Evolutionary conservation across 164 flowering plant species (phyloP).

Genomic region (Vitis vinifera): DNA sequence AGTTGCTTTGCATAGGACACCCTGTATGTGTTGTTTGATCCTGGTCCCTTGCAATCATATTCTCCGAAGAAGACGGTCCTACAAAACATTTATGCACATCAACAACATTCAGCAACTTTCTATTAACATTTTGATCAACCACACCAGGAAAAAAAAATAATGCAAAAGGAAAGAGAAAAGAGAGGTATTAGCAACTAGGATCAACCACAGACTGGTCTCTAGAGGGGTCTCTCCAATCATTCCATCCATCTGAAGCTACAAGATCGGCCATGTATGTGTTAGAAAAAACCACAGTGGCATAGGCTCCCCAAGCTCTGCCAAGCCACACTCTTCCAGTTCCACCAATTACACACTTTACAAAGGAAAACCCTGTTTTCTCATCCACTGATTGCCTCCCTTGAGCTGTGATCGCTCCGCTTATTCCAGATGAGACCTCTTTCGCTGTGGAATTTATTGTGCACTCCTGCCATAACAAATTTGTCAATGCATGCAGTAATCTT

Average conservation of each 20-base stretch:
- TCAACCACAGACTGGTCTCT: constrained; percentile 31
- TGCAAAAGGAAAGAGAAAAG: too few species aligned
- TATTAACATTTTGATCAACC: background rate
- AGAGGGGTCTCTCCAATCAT: constrained; percentile 36
- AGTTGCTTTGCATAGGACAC: constrained; percentile 57
- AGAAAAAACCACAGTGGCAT: constrained; percentile 64
- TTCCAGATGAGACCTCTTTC: constrained; percentile 20
- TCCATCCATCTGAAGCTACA: constrained; percentile 48
- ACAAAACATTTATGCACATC: background rate
- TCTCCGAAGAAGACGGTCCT: constrained; percentile 84
- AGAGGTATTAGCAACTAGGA: background rate
- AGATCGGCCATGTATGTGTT: constrained; percentile 65
- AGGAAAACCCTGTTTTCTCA: constrained; percentile 74
- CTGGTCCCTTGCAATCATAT: constrained; percentile 61
- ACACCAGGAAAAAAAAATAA: background rate
- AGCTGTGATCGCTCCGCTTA: constrained; percentile 74
- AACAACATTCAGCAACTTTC: background rate
- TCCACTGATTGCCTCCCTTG: constrained; percentile 46
- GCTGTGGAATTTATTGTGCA: constrained; percentile 39
- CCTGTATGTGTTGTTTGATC: constrained; percentile 53
- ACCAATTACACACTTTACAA: constrained; percentile 57
- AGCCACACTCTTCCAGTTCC: constrained; percentile 74
- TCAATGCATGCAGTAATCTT: too few species aligned
- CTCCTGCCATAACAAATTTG: constrained; percentile 14
- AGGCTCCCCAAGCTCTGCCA: constrained; percentile 81